These are phyloP conservation scores for Linderniella brevidens DNA, from an alignment of 257 asterid genomes.

Conservation along the genomic window DNA sequence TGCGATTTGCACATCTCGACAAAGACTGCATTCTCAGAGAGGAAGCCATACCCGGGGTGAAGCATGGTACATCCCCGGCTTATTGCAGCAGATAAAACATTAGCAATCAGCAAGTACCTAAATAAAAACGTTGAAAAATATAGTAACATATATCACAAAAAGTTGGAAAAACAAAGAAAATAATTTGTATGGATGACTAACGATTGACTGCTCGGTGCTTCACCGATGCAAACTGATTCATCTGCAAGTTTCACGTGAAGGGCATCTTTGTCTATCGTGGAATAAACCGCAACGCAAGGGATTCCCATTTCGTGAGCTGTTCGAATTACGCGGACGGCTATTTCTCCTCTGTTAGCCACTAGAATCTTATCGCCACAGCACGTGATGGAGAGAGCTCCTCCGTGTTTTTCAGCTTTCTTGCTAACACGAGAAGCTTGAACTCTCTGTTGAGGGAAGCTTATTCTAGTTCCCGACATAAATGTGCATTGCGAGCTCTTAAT, in stretches of 20 bases:
- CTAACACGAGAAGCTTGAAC: constrained; percentile 27
- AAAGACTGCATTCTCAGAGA: constrained; percentile 88
- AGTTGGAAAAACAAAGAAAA: neutral
- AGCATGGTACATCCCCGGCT: constrained; percentile 90
- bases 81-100: constrained; percentile 88
- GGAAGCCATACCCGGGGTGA: constrained; percentile 99
- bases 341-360: constrained; percentile 97
- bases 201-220: constrained; percentile 99
- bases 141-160: neutral
- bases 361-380: constrained; percentile 66
- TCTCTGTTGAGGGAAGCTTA: constrained; percentile 44
- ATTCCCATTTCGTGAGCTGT: constrained; percentile 99
- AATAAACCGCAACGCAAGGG: constrained; percentile 95
- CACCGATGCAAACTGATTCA: constrained; percentile 97
- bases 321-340: constrained; percentile 92
- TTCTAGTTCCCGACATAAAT: constrained; percentile 52
- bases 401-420: constrained; percentile 34
- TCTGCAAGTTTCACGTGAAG: constrained; percentile 97
- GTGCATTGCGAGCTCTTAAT: constrained; percentile 71
- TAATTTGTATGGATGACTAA: constrained; percentile 21
- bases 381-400: constrained; percentile 51
- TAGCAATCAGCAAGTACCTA: constrained; percentile 76
- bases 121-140: constrained; percentile 8
- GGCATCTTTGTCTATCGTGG: constrained; percentile 92
- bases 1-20: constrained; percentile 93